Conservation (phyloP, 495 filamentous ascomycete species). For the Neurospora discreta region DNA sequence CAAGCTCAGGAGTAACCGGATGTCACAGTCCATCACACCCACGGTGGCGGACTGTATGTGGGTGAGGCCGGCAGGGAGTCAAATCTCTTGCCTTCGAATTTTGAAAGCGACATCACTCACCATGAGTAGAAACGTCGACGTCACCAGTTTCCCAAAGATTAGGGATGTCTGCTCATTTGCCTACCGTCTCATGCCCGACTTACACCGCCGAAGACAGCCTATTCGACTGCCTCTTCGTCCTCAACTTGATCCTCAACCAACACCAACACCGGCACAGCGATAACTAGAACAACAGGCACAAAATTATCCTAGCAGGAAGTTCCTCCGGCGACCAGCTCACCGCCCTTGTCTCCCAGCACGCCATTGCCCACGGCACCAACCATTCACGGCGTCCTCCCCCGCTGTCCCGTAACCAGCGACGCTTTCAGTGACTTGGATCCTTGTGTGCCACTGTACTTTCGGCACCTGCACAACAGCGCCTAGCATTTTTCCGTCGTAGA, state of each 20-base stretch:
- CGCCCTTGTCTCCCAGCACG: slow-evolving; percentile 15
- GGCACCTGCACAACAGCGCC: slow-evolving; percentile 12
- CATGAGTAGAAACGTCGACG: not conserved
- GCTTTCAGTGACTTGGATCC: slow-evolving; percentile 6
- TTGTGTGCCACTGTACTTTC: slow-evolving; percentile 10
- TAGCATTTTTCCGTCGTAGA: slow-evolving; percentile 16
- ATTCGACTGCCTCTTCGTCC: slow-evolving; percentile 14
- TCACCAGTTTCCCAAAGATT: not conserved
- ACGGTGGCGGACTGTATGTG: slow-evolving; percentile 22
- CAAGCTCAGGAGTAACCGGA: not conserved
- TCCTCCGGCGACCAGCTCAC: slow-evolving; percentile 23
- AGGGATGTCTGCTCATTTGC: slow-evolving; percentile 15
- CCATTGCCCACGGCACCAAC: not conserved
- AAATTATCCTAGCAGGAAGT: slow-evolving; percentile 17
- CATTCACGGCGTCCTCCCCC: slow-evolving; percentile 16
- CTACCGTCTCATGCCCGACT: slow-evolving; percentile 20
- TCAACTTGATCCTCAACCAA: not conserved
- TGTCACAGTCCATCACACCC: slow-evolving; percentile 17
- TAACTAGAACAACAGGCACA: not conserved
- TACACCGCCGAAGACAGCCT: slow-evolving; percentile 14
- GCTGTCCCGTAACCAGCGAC: slow-evolving; percentile 23
- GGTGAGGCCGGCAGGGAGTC: slow-evolving; percentile 21
- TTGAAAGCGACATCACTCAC: slow-evolving; percentile 1
- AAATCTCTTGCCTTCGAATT: slow-evolving; percentile 22
- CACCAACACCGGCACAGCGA: not conserved